These are phyloP conservation scores for Metarhizium humberi DNA, from an alignment of 2,329 filamentous ascomycete genomes.

Conservation along the genomic window DNA sequence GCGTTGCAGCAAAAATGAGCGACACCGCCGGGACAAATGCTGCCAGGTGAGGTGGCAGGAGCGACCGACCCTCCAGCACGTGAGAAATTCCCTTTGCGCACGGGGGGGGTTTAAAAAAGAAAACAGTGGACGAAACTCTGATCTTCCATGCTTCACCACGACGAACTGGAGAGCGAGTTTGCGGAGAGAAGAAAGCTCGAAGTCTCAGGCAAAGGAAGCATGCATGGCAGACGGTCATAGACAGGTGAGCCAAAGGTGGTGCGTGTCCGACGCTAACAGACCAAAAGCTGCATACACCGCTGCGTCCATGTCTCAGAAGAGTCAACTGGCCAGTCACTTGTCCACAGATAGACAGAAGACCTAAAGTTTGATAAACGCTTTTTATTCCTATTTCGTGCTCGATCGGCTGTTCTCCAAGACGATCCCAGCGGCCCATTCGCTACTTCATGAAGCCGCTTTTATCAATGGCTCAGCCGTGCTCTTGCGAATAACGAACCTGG, in stretches of 20 bases:
- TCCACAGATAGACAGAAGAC: no score
- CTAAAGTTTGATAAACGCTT: no score
- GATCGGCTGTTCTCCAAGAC: no score
- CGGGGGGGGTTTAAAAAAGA: neutral
- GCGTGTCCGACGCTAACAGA: no score
- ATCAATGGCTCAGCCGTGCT: no score
- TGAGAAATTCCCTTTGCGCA: neutral
- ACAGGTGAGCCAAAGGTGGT: neutral
- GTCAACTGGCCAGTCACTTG: neutral
- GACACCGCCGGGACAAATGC: neutral
- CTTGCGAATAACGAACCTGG: no score
- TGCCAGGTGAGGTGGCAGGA: neutral
- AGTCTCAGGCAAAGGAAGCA: neutral
- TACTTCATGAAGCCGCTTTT: no score
- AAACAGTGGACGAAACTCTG: neutral
- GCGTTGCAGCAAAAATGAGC: no score
- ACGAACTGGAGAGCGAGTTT: no score
- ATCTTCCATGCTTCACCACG: neutral
- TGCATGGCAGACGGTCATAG: neutral
- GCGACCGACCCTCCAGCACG: neutral
- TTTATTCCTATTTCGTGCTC: no score
- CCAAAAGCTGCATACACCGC: neutral
- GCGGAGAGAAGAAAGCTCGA: no score
- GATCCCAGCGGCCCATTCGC: no score
- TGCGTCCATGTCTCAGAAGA: neutral